Base-by-base conservation (phyloP, 1,284 basidiomycete species). In the Ganoderma sinense region DNA sequence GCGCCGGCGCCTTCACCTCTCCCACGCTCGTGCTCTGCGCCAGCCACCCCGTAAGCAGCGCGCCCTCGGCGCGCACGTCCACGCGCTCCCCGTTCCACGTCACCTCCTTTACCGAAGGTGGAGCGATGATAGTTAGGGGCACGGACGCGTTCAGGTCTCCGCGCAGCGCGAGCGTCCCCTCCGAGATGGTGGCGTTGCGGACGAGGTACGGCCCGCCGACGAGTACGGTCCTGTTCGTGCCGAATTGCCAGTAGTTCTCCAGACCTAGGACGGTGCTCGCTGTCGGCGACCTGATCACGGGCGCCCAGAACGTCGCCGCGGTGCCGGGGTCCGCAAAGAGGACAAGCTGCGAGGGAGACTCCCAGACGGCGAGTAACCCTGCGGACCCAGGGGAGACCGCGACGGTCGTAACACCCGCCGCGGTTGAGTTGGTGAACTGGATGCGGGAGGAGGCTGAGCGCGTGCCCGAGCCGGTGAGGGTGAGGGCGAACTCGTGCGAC, bases 51-150 rank as follows among this genome's bases (percentile, higher is more conserved):
- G 73, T 75, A 18, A 79, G 71, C 29, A 76, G 73, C 75, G 1
- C 72, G 48, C 26, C 73, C 55, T 62, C 23, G 39, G 40, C 67
- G 14, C 80, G 82, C 18, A 82, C 78, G 23, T 80, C 75, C 13
- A 92, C 84, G 8, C 74, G 74, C 64, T 85, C 77, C 7, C 90
- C 92, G 73, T 95, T 95, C 93, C 93, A 95, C 0, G 87, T 87
- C 41, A 94, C 84, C 0, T 81, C 77, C 6, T 75, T 82, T 58
- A 94, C 81, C 1, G 73, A 76, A 14, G 80, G 79, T 0, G 90
- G 88, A 5, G 85, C 88, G 67, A 93, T 84, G 20, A 92, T 81
- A 1, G 77, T 84, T 60, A 87, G 79, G 51, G 79, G 80, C 5
- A 82, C 83, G 45, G 76, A 79, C 41, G 80, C 77, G 71, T 86